Evolutionary conservation across 2,329 filamentous ascomycete genomes (phyloP).

Genomic region (Sclerotinia borealis): DNA sequence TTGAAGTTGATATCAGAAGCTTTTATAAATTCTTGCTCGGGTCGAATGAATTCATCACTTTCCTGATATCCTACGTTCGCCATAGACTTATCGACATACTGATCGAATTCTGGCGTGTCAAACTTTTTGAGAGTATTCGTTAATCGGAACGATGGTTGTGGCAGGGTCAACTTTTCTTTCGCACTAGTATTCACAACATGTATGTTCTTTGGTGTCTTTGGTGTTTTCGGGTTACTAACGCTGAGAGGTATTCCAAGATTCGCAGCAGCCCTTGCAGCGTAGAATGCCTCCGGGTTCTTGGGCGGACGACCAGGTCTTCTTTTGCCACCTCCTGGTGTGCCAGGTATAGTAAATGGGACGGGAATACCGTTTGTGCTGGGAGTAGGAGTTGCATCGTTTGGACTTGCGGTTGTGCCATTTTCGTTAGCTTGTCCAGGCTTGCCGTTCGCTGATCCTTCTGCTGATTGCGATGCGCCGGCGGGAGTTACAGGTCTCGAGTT

Average conservation of each 20-base stretch:
- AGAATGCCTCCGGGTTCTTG: constrained; percentile 54
- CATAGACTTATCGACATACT: constrained; percentile 95
- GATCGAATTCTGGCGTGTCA: constrained; percentile 79
- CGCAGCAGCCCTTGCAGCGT: constrained; percentile 42
- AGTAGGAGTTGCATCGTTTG: constrained; percentile 21
- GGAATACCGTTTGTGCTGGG: constrained; percentile 24
- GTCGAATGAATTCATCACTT: constrained; percentile 79
- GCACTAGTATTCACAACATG: constrained; percentile 74
- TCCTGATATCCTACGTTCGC: constrained; percentile 94
- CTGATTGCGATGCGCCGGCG: constrained; percentile 32
- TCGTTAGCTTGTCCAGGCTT: constrained; percentile 25
- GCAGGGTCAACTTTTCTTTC: constrained; percentile 73
- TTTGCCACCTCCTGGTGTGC: constrained; percentile 39
- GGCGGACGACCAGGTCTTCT: constrained; percentile 59
- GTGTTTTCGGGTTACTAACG: constrained; percentile 26
- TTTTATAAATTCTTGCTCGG: constrained; percentile 66
- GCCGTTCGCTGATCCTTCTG: constrained; percentile 39
- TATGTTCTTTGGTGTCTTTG: constrained; percentile 58
- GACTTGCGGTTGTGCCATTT: constrained; percentile 23
- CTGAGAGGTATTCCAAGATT: constrained; percentile 18
- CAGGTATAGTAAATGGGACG: constrained; percentile 30
- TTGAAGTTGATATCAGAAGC: constrained; percentile 53
- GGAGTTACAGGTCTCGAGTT: constrained; percentile 41
- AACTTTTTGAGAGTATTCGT: constrained; percentile 75
- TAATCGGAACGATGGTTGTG: constrained; percentile 66